These are phyloP conservation scores for Lachnellula subtilissima DNA, from an alignment of 2,329 filamentous ascomycete genomes.

Conservation along the genomic window DNA sequence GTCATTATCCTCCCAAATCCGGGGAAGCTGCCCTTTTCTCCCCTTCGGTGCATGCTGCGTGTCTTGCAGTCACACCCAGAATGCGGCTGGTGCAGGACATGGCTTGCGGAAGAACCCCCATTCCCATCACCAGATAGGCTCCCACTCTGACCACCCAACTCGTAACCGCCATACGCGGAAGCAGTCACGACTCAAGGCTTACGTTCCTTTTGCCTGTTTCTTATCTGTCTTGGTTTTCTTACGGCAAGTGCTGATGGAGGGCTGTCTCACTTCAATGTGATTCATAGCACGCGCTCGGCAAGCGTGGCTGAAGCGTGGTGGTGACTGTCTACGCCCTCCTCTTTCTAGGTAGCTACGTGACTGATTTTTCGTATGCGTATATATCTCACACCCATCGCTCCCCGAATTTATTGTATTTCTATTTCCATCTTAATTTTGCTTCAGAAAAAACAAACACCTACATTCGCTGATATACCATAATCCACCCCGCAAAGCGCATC, in stretches of 20 bases:
- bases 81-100: conserved; percentile 3
- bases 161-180: neutral
- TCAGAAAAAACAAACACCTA: neutral
- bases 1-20: conserved; percentile 1
- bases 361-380: neutral
- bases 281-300: conserved; percentile 22
- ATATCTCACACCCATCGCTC: conserved; percentile 9
- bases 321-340: neutral
- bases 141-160: conserved; percentile 2
- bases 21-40: conserved; percentile 4
- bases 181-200: conserved; percentile 4
- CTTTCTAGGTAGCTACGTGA: neutral
- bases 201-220: conserved; percentile 75
- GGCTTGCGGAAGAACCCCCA: conserved; percentile 2
- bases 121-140: conserved; percentile 21
- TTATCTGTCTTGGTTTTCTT: conserved; percentile 57
- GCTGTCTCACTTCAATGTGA: conserved; percentile 26
- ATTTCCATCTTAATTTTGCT: conserved; percentile 1
- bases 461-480: neutral
- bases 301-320: conserved; percentile 21
- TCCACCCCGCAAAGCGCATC: neutral
- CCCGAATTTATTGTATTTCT: conserved; percentile 11
- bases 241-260: conserved; percentile 8
- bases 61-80: conserved; percentile 9
- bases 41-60: neutral